A percentile compares a stretch with the other conserved stretches of the same genome.
Conservation (phyloP, 2,329 filamentous ascomycete genomes). For the Verticillium zaregamsianum region DNA sequence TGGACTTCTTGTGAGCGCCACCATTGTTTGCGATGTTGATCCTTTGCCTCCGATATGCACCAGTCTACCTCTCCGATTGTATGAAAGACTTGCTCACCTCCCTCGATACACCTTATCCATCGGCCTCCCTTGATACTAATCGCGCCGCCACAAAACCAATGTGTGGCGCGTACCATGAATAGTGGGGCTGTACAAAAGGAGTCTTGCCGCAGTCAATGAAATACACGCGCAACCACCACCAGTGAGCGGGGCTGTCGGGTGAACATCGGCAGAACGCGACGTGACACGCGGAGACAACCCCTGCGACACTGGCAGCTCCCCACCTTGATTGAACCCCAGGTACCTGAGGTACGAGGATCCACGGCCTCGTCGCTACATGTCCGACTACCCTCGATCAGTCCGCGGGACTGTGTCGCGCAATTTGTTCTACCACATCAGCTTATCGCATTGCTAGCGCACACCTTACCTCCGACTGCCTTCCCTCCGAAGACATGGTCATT, state of each 20-base stretch:
- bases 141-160: too few relatives aligned
- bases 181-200: too few relatives aligned
- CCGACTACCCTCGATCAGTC: neutral
- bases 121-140: too few relatives aligned
- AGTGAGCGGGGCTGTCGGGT: neutral
- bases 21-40: too few relatives aligned
- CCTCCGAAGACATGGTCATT: constrained; percentile 23
- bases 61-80: too few relatives aligned
- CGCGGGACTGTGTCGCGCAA: neutral
- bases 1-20: too few relatives aligned
- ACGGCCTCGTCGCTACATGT: neutral
- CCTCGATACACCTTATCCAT: too few relatives aligned
- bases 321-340: neutral
- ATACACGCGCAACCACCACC: neutral
- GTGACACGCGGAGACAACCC: neutral
- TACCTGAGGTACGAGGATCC: neutral
- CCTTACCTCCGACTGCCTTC: neutral
- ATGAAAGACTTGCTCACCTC: too few relatives aligned
- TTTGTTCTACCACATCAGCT: neutral
- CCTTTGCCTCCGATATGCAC: neutral
- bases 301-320: neutral
- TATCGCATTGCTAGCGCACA: neutral
- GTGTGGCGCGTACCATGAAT: too few relatives aligned
- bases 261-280: neutral
- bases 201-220: too few relatives aligned